phyloP scores from a whole-genome alignment of 371 early-diverging fungal species.

The Mortierella sp. region DNA sequence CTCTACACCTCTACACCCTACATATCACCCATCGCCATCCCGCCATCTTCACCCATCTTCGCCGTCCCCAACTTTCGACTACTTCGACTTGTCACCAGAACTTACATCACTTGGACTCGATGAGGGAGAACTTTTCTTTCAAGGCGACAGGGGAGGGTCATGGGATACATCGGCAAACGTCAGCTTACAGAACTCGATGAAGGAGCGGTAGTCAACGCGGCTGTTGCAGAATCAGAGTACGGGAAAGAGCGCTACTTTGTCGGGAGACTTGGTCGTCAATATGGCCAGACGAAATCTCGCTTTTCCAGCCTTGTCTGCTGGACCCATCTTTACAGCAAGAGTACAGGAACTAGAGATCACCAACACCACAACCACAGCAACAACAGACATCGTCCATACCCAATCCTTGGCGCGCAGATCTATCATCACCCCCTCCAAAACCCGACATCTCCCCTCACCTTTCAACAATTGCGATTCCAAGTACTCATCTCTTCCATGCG shows the following conservation, averaged over 20 bases:
- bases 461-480: not conserved
- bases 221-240: not conserved
- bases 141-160: not conserved
- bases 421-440: not conserved
- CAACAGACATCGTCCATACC: not conserved
- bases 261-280: not conserved
- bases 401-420: not conserved
- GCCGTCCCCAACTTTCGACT: not conserved
- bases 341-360: not conserved
- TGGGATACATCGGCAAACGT: not conserved
- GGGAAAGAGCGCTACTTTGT: not conserved
- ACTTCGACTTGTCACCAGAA: not conserved
- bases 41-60: not conserved
- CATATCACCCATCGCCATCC: not conserved
- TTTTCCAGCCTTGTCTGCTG: not conserved
- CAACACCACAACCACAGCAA: not conserved
- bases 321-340: not conserved
- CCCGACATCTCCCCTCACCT: not conserved
- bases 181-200: not conserved
- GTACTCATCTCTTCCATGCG: constrained; percentile 9
- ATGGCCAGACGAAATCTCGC: not conserved
- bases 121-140: not conserved
- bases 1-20: not conserved
- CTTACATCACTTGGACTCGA: not conserved
- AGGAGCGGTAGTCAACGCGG: not conserved